Percentiles rank a stretch among this genome's conserved stretches.
These are phyloP conservation scores for Henckelia pumila DNA, from an alignment of 257 asterid genomes.

Conservation along the genomic window DNA sequence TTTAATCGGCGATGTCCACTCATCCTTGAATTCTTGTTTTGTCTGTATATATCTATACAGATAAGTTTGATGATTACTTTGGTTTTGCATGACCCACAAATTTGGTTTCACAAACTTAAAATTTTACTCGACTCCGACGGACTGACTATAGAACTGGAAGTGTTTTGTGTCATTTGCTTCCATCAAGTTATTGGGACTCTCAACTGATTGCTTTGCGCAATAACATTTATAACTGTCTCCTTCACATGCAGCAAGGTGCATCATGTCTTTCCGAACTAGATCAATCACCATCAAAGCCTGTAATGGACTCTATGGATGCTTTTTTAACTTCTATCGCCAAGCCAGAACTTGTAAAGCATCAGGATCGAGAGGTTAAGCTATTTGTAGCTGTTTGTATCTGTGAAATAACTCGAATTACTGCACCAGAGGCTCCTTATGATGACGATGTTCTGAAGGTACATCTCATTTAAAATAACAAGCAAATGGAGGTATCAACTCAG, in stretches of 20 bases:
- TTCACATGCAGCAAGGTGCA: slow-evolving; percentile 79
- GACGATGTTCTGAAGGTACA: slow-evolving; percentile 84
- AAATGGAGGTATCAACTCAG: slow-evolving; percentile 21
- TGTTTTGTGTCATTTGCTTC: slow-evolving; percentile 19
- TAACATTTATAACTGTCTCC: slow-evolving; percentile 19
- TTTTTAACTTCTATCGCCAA: slow-evolving; percentile 70
- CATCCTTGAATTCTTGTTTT: neutral
- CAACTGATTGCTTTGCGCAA: slow-evolving; percentile 26
- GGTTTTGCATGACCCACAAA: slow-evolving; percentile 3
- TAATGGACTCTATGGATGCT: slow-evolving; percentile 79
- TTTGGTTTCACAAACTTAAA: slow-evolving; percentile 12
- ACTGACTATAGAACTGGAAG: slow-evolving; percentile 8
- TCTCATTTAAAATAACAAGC: slow-evolving; percentile 18
- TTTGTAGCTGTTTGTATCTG: slow-evolving; percentile 93
- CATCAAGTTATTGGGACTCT: slow-evolving; percentile 14
- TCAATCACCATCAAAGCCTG: slow-evolving; percentile 75
- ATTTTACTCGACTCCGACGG: neutral
- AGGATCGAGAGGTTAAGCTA: slow-evolving; percentile 86
- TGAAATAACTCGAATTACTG: slow-evolving; percentile 95
- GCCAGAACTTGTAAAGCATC: slow-evolving; percentile 90
- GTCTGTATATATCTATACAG: neutral
- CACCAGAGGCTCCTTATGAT: slow-evolving; percentile 91
- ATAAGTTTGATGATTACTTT: slow-evolving; percentile 3
- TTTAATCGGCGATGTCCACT: neutral
- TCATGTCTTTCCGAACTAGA: slow-evolving; percentile 79